These are phyloP conservation scores for Hyphopichia wangnamkhiaoensis DNA, from an alignment of 1,139 yeast genomes.

Conservation along the genomic window DNA sequence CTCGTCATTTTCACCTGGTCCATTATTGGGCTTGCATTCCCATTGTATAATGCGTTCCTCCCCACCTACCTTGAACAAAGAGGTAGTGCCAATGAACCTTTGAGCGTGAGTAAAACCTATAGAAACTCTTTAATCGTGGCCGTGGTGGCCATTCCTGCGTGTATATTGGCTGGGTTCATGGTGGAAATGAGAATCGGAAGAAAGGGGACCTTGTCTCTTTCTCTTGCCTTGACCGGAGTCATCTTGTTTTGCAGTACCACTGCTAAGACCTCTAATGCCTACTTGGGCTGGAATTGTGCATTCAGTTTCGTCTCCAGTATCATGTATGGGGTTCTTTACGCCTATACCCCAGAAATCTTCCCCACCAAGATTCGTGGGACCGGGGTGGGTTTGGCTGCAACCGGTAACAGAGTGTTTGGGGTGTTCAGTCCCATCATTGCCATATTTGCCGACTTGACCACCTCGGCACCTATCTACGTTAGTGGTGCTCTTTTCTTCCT, in stretches of 20 bases:
- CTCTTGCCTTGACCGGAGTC: slow-evolving; percentile 40
- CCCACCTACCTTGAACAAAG: slow-evolving; percentile 40
- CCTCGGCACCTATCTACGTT: slow-evolving; percentile 46
- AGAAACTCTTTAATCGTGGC: slow-evolving; percentile 43
- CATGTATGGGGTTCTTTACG: slow-evolving; percentile 47
- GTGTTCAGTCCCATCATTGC: slow-evolving; percentile 49
- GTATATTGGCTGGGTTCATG: slow-evolving; percentile 38
- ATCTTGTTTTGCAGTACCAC: slow-evolving; percentile 44
- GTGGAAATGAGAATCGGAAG: slow-evolving; percentile 43
- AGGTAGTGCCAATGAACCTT: slow-evolving; percentile 31
- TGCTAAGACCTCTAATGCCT: slow-evolving; percentile 38
- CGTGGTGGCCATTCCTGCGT: slow-evolving; percentile 44
- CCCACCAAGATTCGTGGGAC: slow-evolving; percentile 44
- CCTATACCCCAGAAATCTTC: slow-evolving; percentile 48
- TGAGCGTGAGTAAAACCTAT: slow-evolving; percentile 38
- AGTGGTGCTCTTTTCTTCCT: slow-evolving; percentile 43
- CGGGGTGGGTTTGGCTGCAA: slow-evolving; percentile 45
- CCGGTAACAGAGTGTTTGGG: slow-evolving; percentile 43
- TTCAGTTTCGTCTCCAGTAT: slow-evolving; percentile 43
- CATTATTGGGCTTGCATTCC: slow-evolving; percentile 47
- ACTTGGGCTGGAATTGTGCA: slow-evolving; percentile 47
- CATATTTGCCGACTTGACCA: slow-evolving; percentile 41
- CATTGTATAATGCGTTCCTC: slow-evolving; percentile 45
- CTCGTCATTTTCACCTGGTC: slow-evolving; percentile 45
- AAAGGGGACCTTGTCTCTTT: slow-evolving; percentile 37